A percentile compares a stretch with the other conserved stretches of the same genome.
phyloP scores from a whole-genome alignment of 768 basidiomycete species.

The Agrocybe praecox region DNA sequence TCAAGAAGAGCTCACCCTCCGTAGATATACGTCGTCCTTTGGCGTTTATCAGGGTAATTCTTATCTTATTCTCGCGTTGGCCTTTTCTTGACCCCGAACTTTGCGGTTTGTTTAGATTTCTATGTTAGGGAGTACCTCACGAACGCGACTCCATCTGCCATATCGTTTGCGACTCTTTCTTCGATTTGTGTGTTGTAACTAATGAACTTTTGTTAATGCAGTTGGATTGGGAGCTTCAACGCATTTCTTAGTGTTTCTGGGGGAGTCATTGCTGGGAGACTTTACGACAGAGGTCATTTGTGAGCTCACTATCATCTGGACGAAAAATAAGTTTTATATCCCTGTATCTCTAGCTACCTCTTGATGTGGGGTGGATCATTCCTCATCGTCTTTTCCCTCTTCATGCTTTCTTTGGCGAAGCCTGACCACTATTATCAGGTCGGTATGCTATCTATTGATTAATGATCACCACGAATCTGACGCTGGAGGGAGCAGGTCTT shows the following conservation, averaged over 20 bases:
- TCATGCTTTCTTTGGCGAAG: constrained; percentile 1
- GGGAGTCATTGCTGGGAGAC: constrained; percentile 1
- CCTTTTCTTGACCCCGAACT: not conserved
- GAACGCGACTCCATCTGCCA: not conserved
- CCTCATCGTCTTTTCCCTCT: not conserved
- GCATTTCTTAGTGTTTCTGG: not conserved
- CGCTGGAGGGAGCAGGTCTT: not conserved
- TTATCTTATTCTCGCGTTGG: not conserved
- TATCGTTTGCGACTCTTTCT: not conserved
- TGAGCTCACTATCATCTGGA: not conserved
- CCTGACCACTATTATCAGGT: constrained; percentile 2
- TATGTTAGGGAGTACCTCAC: constrained; percentile 3
- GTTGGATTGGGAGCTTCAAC: constrained; percentile 5
- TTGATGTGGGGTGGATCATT: not conserved
- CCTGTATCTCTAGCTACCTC: not conserved
- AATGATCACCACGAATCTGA: not conserved
- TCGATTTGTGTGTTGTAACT: not conserved
- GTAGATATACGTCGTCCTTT: not conserved
- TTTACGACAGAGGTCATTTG: constrained; percentile 6
- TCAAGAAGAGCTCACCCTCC: not conserved
- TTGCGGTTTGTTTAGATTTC: not conserved
- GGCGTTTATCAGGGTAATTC: not conserved
- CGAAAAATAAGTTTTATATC: not conserved
- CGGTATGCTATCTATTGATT: not conserved
- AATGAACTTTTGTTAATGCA: not conserved